Conservation (phyloP, 2,329 filamentous ascomycete genomes). For the Penicillium digitatum region DNA sequence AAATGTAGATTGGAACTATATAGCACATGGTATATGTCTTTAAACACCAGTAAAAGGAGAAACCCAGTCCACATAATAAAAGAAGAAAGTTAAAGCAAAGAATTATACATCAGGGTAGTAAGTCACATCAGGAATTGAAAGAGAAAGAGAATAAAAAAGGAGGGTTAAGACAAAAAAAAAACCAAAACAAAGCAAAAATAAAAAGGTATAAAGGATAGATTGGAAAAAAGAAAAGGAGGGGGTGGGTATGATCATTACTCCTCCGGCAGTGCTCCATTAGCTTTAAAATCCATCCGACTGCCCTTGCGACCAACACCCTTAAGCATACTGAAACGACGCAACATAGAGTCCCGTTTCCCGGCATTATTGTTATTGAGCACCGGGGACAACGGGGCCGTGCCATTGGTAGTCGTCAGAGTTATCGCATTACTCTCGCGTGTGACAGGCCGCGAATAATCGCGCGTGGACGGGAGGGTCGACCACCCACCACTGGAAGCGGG, state of each 20-base stretch:
- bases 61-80: constrained; percentile 16
- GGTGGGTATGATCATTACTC: constrained; percentile 27
- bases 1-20: constrained; percentile 9
- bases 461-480: constrained; percentile 35
- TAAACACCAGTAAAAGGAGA: constrained; percentile 11
- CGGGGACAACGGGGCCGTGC: constrained; percentile 27
- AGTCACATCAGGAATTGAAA: constrained; percentile 19
- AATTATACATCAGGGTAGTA: constrained; percentile 13
- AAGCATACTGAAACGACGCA: constrained; percentile 74
- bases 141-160: constrained; percentile 3
- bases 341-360: constrained; percentile 58
- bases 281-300: constrained; percentile 52
- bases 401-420: constrained; percentile 9
- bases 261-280: constrained; percentile 33
- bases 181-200: constrained; percentile 4
- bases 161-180: constrained; percentile 2
- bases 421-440: constrained; percentile 30
- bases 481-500: constrained; percentile 30
- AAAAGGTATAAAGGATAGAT: constrained; percentile 2
- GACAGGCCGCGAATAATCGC: constrained; percentile 33
- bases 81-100: constrained; percentile 3
- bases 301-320: constrained; percentile 66
- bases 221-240: neutral
- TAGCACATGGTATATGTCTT: constrained; percentile 23
- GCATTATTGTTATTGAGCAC: constrained; percentile 31